These are phyloP conservation scores for Arbutus unedo DNA, from an alignment of 148 eudicot genomes.

Conservation along the genomic window DNA sequence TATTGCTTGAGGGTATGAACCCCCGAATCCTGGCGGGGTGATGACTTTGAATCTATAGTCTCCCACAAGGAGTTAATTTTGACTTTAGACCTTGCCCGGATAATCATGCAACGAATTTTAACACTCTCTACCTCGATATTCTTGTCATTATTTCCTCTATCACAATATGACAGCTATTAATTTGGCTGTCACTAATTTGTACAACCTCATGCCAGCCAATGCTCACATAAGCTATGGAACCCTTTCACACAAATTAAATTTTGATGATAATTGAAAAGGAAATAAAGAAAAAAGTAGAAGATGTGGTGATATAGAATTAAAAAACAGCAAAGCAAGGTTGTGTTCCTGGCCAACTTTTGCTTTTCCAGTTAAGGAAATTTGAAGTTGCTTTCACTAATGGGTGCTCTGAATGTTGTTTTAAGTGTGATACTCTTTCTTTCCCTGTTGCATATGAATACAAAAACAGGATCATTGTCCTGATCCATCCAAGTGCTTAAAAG, in stretches of 20 bases:
- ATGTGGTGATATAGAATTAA: not conserved
- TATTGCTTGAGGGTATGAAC: too few relatives aligned
- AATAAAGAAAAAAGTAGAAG: not conserved
- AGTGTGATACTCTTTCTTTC: constrained; percentile 13
- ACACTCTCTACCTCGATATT: too few relatives aligned
- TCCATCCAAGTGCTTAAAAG: not conserved
- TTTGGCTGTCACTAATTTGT: not conserved
- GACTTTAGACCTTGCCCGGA: too few relatives aligned
- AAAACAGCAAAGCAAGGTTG: not conserved
- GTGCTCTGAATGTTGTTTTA: not conserved
- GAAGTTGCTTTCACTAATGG: not conserved
- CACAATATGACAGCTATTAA: not conserved
- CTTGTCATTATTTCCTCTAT: too few relatives aligned
- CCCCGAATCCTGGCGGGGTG: too few relatives aligned
- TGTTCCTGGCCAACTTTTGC: not conserved
- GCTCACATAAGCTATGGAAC: not conserved
- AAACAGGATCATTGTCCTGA: constrained; percentile 4
- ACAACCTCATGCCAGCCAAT: not conserved
- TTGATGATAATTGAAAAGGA: not conserved
- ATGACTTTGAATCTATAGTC: too few relatives aligned
- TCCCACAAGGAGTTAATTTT: too few relatives aligned
- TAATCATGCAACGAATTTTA: too few relatives aligned
- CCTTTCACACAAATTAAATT: constrained; percentile 5
- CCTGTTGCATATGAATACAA: constrained; percentile 8
- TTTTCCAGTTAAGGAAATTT: not conserved